Conservation (phyloP, 2,329 filamentous ascomycete genomes). For the Clonostachys rhizophaga region DNA sequence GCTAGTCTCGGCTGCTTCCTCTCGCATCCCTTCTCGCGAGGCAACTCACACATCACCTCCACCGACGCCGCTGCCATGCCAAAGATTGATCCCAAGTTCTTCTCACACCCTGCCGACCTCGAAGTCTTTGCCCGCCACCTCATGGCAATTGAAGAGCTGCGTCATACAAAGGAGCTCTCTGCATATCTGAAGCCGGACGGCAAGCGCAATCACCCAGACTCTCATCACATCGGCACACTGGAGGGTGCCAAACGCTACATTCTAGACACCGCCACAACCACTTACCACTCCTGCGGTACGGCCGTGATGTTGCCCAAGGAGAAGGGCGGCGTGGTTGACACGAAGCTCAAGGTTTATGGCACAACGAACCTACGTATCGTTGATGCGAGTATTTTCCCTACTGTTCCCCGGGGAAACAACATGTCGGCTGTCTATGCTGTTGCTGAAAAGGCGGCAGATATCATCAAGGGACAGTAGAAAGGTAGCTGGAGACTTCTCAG, state of each 20-base stretch:
- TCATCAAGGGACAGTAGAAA: conserved; percentile 1
- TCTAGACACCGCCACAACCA: conserved; percentile 21
- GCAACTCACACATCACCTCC: conserved; percentile 49
- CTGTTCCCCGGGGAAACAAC: conserved; percentile 7
- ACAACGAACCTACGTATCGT: conserved; percentile 7
- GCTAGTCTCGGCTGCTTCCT: conserved; percentile 17
- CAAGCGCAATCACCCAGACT: conserved; percentile 5
- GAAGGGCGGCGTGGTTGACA: conserved; percentile 24
- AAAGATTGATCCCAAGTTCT: conserved; percentile 52
- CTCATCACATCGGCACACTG: neutral
- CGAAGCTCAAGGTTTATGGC: conserved; percentile 5
- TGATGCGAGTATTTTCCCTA: conserved; percentile 9
- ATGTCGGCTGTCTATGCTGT: conserved; percentile 8
- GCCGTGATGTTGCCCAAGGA: conserved; percentile 39
- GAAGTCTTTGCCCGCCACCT: conserved; percentile 41
- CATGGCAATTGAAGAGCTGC: conserved; percentile 28
- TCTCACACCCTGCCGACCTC: conserved; percentile 50
- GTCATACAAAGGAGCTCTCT: conserved; percentile 28
- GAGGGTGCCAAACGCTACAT: conserved; percentile 25
- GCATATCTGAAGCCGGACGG: conserved; percentile 29
- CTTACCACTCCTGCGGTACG: conserved; percentile 44
- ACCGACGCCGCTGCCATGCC: conserved; percentile 28
- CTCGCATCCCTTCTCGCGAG: conserved; percentile 55
- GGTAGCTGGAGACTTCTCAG: no score
- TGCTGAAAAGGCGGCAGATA: conserved; percentile 6